Conservation (phyloP, 441 rosid species). For the Bruguiera hainesii region DNA sequence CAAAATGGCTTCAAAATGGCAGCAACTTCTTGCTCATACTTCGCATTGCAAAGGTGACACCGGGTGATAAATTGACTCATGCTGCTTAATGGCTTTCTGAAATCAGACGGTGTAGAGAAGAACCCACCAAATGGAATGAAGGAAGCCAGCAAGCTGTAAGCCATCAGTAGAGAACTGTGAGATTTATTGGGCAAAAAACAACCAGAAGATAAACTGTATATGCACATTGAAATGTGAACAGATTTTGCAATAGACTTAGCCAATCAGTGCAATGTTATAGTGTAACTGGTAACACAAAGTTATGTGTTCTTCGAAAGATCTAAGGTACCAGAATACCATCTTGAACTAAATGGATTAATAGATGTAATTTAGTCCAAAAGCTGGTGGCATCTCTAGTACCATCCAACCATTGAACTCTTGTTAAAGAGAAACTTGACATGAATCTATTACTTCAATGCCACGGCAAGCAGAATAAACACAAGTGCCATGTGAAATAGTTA, state of each 20-base stretch:
- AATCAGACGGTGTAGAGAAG: slow-evolving; percentile 62
- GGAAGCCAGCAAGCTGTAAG: slow-evolving; percentile 86
- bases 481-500: too few species aligned
- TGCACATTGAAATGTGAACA: background rate
- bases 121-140: slow-evolving; percentile 89
- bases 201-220: slow-evolving; percentile 23
- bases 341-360: background rate
- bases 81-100: slow-evolving; percentile 33
- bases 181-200: slow-evolving; percentile 22
- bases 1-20: slow-evolving; percentile 34
- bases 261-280: background rate
- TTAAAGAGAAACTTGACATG: too few species aligned
- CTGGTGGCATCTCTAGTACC: too few species aligned
- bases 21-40: slow-evolving; percentile 59
- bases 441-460: too few species aligned
- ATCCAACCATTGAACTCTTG: too few species aligned
- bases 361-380: too few species aligned
- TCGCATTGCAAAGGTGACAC: slow-evolving; percentile 55
- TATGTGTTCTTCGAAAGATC: background rate
- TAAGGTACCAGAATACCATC: background rate
- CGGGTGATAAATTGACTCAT: slow-evolving; percentile 32
- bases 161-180: slow-evolving; percentile 31
- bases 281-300: background rate
- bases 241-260: slow-evolving; percentile 6
- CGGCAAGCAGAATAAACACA: too few species aligned